Percentiles rank a stretch among this genome's conserved stretches.
These are phyloP conservation scores for Sarocladium oryzae DNA, from an alignment of 2,329 filamentous ascomycete genomes.

Conservation along the genomic window DNA sequence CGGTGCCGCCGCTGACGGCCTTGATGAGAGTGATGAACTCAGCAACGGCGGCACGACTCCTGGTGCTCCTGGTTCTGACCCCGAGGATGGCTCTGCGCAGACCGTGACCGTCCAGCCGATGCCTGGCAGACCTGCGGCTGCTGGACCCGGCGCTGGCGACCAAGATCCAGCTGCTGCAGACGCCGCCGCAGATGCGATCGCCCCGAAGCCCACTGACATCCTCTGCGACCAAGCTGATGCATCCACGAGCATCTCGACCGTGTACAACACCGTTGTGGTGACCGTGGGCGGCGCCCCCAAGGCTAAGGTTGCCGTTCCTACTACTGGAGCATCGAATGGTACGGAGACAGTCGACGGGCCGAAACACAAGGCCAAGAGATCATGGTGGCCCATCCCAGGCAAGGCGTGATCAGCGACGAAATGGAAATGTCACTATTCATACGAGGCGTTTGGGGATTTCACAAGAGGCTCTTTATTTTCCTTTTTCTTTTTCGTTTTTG, in stretches of 20 bases:
- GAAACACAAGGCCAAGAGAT: not conserved
- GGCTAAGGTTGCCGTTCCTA: not conserved
- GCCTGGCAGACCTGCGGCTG: not conserved
- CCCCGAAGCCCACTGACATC: constrained; percentile 8
- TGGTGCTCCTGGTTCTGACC: not conserved
- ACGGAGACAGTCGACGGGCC: not conserved
- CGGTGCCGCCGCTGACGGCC: not conserved
- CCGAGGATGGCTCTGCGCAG: not conserved
- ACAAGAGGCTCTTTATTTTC: no score
- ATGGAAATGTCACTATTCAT: not conserved
- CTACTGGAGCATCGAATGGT: not conserved
- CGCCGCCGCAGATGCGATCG: not conserved
- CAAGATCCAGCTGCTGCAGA: not conserved
- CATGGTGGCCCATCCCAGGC: not conserved
- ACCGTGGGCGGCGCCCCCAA: constrained; percentile 18
- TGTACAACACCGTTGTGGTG: constrained; percentile 30
- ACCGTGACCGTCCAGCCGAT: constrained; percentile 4
- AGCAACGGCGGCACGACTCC: not conserved
- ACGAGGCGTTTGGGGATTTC: not conserved
- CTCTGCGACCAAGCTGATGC: constrained; percentile 17
- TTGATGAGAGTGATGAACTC: not conserved
- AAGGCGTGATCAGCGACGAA: no score
- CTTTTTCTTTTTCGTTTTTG: not conserved
- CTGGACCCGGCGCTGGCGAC: not conserved
- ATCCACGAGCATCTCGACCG: constrained; percentile 25